A percentile compares a stretch with the other conserved stretches of the same genome.
phyloP scores from a whole-genome alignment of 2,329 filamentous ascomycete species.

The Botrytis byssoidea region DNA sequence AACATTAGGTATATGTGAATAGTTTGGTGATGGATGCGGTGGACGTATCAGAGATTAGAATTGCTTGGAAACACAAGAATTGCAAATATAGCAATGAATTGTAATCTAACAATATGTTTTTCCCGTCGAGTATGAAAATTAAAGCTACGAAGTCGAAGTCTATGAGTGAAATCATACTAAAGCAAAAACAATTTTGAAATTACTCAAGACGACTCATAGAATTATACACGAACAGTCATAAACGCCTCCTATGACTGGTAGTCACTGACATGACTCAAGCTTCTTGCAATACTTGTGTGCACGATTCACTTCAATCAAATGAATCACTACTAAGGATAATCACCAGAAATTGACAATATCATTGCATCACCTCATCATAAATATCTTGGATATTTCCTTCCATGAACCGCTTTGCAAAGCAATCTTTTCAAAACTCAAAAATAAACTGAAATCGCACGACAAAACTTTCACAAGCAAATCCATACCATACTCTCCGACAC shows the following conservation, averaged over 20 bases:
- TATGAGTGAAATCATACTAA: not conserved
- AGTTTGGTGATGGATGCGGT: accelerated
- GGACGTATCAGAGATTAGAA: not conserved
- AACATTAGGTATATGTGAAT: too few relatives aligned
- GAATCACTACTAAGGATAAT: not conserved
- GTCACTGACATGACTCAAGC: not conserved
- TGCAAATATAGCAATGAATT: not conserved
- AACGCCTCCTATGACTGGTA: not conserved
- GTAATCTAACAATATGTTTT: not conserved
- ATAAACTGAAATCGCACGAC: not conserved
- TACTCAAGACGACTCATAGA: not conserved
- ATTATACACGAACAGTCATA: not conserved
- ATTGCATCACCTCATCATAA: not conserved
- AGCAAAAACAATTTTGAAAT: accelerated
- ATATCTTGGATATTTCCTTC: not conserved
- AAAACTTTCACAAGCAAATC: not conserved
- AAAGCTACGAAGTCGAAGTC: too few relatives aligned
- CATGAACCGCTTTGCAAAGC: not conserved
- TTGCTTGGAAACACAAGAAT: not conserved
- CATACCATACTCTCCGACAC: not conserved
- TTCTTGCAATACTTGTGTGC: not conserved
- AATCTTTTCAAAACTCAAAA: not conserved
- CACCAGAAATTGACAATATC: not conserved
- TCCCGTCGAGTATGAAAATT: not conserved
- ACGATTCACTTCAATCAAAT: not conserved